Evolutionary conservation across 805 yeast genomes (phyloP), one percentile per base, ranked within the genome.

Genomic region (Ogataea angusta): DNA sequence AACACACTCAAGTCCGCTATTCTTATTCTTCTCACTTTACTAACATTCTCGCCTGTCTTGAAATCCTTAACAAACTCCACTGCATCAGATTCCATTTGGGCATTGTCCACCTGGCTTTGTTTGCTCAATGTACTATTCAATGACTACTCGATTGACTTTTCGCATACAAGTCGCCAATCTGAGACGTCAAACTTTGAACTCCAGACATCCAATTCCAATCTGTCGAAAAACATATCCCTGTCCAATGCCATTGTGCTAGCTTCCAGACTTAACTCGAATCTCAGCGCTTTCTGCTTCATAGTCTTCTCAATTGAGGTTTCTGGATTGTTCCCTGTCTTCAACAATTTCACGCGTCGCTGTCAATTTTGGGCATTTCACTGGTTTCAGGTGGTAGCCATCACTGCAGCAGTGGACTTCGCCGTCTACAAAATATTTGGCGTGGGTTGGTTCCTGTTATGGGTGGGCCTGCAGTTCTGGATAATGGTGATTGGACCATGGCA

Each of bases 1-100:
- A 52, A 49, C 34, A 62, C 73, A 4, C 43, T 82, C 25, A 86
- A 85, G 59, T 83, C 95, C 1, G 75, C 87, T 2, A 43, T 78
- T 3, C 64, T 93, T 19, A 81, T 90, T 10, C 71, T 82, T 2
- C 75, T 90, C 43, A 75, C 85, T 3, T 66, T 90, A 29, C 67
- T 88, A 30, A 80, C 93, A 1, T 68, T 91, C 30, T 85, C 97
- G 0, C 99, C 99, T 0, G 91, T 93, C 1, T 72, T 93, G 36
- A 84, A 86, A 51, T 88, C 96, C 0, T 70, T 93, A 30, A 88
- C 96, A 0, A 78, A 80, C 53, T 84, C 96, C 0, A 88, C 96
- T 0, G 79, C 96, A 0, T 83, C 93, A 0, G 98, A 93, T 65
- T 87, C 96, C 12, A 88, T 93, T 45, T 91, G 98, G 97, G 89